Evolutionary conservation across 2,329 filamentous ascomycete species (phyloP), one percentile per base, ranked within the genome.

Genomic region (Claviceps purpurea): DNA sequence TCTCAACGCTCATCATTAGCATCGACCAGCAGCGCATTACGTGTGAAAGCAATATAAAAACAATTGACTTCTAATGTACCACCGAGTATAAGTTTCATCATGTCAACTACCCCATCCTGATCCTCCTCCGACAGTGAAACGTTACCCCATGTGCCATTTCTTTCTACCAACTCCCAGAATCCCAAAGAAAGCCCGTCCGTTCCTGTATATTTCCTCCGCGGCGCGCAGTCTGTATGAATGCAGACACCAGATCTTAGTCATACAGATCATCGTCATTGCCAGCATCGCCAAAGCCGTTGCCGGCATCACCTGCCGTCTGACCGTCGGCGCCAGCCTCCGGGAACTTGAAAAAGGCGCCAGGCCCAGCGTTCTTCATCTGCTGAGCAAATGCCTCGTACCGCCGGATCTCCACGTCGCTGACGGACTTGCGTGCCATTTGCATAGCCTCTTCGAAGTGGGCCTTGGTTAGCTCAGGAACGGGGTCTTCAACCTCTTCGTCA

Each of bases 371-470:
- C 87, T 98, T 98, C 89, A 98, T 94, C 69, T 91, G 91, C 75
- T 97, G 91, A 42, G 91, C 87, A 64, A 98, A 98, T 4, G 93
- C 91, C 78, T 98, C 93, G 73, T 98, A 98, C 56, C 91, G 85
- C 65, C 93, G 87, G 63, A 98, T 95, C 78, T 98, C 93, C 22
- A 97, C 91, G 61, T 98, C 93, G 53, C 82, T 90, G 60, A 98
- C 93, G 30, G 93, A 97, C 67, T 87, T 83, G 70, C 93, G 86
- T 57, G 93, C 93, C 70, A 85, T 84, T 70, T 87, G 83, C 93
- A 98, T 98, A 45, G 93, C 93, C 78, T 98, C 93, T 76, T 97
- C 91, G 67, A 98, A 98, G 73, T 98, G 93, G 54, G 85, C 86
- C 73, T 88, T 93, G 62, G 93, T 97, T 54, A 98, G 82, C 72